phyloP scores from a whole-genome alignment of 768 basidiomycete species.

The Suillus clintonianus region DNA sequence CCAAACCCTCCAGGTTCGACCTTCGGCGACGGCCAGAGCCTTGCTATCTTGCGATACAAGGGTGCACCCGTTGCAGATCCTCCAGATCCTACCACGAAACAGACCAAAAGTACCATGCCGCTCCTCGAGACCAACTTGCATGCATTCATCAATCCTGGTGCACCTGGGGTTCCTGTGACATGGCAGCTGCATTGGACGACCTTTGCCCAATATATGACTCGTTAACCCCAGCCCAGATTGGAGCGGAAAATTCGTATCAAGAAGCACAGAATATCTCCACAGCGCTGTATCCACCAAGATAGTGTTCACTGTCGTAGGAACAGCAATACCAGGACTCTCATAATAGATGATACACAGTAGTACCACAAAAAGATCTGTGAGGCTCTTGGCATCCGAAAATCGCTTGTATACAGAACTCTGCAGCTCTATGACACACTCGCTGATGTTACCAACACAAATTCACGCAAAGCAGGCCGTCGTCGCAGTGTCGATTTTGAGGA shows the following conservation, averaged over 20 bases:
- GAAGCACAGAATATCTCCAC: slow-evolving; percentile 23
- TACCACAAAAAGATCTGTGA: no score
- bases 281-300: slow-evolving; percentile 13
- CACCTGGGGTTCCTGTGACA: slow-evolving; percentile 38
- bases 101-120: slow-evolving; percentile 25
- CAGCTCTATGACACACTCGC: no score
- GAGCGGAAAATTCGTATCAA: slow-evolving; percentile 17
- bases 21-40: slow-evolving; percentile 41
- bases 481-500: no score
- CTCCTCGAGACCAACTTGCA: slow-evolving; percentile 45
- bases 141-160: slow-evolving; percentile 30
- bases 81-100: slow-evolving; percentile 31
- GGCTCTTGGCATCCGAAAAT: no score
- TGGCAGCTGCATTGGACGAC: slow-evolving; percentile 27
- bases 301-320: neutral
- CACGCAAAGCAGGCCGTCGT: no score
- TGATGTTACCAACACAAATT: no score
- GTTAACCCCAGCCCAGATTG: slow-evolving; percentile 20
- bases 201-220: slow-evolving; percentile 27
- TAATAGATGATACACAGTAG: neutral
- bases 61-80: slow-evolving; percentile 51
- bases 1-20: slow-evolving; percentile 29
- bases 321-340: neutral
- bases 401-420: no score
- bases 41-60: slow-evolving; percentile 52